These are phyloP conservation scores for Carex arenaria DNA, from an alignment of 202 grass and related monocot genomes.

Conservation along the genomic window DNA sequence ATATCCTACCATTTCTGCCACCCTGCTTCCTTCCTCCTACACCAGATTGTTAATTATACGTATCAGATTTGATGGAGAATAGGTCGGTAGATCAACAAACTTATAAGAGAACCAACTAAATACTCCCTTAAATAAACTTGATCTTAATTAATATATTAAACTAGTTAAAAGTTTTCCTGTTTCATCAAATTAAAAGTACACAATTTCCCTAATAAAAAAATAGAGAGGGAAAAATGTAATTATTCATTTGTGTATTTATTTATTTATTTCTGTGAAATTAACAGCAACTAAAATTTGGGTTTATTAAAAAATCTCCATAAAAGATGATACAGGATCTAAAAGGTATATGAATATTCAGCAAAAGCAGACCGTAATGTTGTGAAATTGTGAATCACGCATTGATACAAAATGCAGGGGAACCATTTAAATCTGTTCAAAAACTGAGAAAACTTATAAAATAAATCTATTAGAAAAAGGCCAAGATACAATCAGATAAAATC, in stretches of 20 bases:
- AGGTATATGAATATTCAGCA: not conserved
- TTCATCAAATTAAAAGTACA: not conserved
- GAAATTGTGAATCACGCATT: not conserved
- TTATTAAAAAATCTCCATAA: not conserved
- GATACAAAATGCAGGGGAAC: not conserved
- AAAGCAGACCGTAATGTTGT: not conserved
- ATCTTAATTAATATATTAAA: not conserved
- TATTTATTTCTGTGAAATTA: not conserved
- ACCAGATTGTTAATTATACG: conserved; percentile 7
- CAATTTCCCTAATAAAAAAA: not conserved
- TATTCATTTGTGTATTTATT: not conserved
- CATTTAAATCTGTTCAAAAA: not conserved
- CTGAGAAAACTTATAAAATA: not conserved
- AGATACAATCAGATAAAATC: not conserved
- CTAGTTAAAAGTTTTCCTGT: not conserved
- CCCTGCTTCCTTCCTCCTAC: conserved; percentile 14
- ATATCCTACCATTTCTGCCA: not conserved
- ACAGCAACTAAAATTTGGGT: not conserved
- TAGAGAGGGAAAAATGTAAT: not conserved
- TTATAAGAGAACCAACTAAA: not conserved
- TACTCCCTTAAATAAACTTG: not conserved
- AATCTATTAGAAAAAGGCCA: not conserved
- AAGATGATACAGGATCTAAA: not conserved
- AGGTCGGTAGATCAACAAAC: not conserved
- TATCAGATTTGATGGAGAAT: not conserved